Percentiles rank a stretch among this genome's conserved stretches.
Conservation (phyloP, 2,329 filamentous ascomycete genomes). For the Verticillium isaacii region DNA sequence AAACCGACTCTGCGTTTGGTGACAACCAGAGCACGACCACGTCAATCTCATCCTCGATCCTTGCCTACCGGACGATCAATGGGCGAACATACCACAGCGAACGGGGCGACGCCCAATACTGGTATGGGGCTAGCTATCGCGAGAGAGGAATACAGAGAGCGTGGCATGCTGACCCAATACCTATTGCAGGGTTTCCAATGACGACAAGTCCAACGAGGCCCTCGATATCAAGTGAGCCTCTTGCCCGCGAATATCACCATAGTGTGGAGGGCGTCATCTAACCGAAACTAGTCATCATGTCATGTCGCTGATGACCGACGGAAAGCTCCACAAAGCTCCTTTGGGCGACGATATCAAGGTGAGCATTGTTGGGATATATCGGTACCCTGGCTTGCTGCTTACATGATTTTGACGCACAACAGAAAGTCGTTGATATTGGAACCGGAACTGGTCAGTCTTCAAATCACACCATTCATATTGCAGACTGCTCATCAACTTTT, state of each 20-base stretch:
- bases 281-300: constrained; percentile 16
- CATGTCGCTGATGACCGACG: constrained; percentile 16
- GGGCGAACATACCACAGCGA: constrained; percentile 25
- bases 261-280: no score
- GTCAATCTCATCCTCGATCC: constrained; percentile 20
- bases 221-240: constrained; percentile 19
- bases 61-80: constrained; percentile 21
- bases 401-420: constrained; percentile 14
- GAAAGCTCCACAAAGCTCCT: constrained; percentile 19
- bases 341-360: constrained; percentile 21
- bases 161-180: no score
- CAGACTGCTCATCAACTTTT: background rate
- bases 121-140: constrained; percentile 6
- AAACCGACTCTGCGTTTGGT: constrained; percentile 11
- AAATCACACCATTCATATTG: background rate
- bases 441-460: constrained; percentile 11
- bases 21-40: background rate
- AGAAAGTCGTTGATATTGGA: constrained; percentile 14
- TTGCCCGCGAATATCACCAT: no score
- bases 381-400: background rate
- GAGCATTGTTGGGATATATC: constrained; percentile 5
- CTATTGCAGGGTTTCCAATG: constrained; percentile 16
- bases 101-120: constrained; percentile 19
- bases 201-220: constrained; percentile 23
- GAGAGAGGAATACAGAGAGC: no score